Percentiles rank a stretch among this genome's conserved stretches.
Evolutionary conservation across 139 green algal species (phyloP).

Genomic region (Chlorella sp.): DNA sequence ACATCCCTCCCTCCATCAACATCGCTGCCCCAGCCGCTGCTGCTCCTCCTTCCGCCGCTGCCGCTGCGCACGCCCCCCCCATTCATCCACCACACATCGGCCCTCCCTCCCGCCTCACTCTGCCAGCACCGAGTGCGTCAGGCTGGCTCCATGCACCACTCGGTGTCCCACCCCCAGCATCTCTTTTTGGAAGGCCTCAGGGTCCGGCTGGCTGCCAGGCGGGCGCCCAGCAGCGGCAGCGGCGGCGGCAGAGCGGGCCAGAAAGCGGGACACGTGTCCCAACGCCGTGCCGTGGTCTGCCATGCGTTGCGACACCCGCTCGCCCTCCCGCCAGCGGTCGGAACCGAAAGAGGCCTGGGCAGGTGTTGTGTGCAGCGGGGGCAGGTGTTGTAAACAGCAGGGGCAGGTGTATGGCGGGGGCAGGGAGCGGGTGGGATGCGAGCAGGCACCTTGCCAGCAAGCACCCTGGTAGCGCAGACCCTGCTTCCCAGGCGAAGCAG

Average conservation of each 20-base stretch:
- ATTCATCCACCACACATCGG: background rate
- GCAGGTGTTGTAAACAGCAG: background rate
- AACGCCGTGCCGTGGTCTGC: constrained; percentile 67
- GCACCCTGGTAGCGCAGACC: background rate
- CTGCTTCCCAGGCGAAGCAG: background rate
- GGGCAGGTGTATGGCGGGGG: background rate
- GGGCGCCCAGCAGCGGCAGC: background rate
- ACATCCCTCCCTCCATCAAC: background rate
- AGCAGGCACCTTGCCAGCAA: background rate
- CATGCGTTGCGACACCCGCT: constrained; percentile 24
- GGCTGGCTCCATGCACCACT: constrained; percentile 86
- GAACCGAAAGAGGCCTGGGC: background rate
- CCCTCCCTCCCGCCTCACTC: background rate
- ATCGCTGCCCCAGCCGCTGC: background rate
- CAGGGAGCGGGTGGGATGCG: background rate
- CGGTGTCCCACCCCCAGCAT: constrained; percentile 70
- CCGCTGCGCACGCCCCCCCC: background rate
- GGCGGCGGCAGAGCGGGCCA: background rate
- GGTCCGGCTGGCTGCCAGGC: background rate
- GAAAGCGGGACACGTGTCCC: constrained; percentile 1
- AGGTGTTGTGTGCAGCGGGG: background rate
- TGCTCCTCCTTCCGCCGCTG: background rate
- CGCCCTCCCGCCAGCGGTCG: constrained; percentile 9
- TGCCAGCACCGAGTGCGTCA: constrained; percentile 68
- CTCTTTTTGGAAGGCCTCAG: background rate